These are phyloP conservation scores for Trichophyton rubrum DNA, from an alignment of 2,329 filamentous ascomycete genomes.

Conservation along the genomic window DNA sequence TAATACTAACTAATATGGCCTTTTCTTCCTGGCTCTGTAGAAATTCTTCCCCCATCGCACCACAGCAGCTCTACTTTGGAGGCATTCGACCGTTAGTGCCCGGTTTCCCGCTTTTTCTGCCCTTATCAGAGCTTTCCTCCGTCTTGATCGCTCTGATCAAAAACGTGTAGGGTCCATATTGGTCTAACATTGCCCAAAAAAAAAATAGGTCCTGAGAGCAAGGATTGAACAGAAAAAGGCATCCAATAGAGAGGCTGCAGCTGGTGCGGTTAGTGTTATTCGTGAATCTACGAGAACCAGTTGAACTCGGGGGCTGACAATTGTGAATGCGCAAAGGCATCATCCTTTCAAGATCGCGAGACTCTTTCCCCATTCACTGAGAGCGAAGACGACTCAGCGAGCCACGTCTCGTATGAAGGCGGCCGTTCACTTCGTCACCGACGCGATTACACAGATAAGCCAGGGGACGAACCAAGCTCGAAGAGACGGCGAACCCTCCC, in stretches of 20 bases:
- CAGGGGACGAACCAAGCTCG: neutral
- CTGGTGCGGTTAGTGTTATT: neutral
- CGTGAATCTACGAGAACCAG: neutral
- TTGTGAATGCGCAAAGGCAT: neutral
- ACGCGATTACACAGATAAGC: neutral
- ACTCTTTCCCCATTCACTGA: neutral
- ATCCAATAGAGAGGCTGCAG: neutral
- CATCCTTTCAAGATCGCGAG: neutral
- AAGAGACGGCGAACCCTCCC: neutral
- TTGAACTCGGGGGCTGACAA: neutral
- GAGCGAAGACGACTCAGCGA: neutral
- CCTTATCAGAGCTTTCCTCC: neutral
- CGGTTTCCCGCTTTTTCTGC: neutral
- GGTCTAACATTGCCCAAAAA: neutral
- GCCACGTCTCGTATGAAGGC: neutral
- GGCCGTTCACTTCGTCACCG: neutral
- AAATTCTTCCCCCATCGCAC: neutral
- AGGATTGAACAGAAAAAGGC: constrained; percentile 1
- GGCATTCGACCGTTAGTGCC: neutral
- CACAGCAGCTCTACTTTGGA: neutral
- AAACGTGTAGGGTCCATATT: neutral
- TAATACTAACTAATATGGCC: neutral
- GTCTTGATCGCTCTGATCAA: neutral
- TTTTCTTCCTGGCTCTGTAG: neutral
- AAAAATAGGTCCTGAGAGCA: neutral